phyloP scores from a whole-genome alignment of 1,284 basidiomycete genomes.

The Violaceomyces palustris region DNA sequence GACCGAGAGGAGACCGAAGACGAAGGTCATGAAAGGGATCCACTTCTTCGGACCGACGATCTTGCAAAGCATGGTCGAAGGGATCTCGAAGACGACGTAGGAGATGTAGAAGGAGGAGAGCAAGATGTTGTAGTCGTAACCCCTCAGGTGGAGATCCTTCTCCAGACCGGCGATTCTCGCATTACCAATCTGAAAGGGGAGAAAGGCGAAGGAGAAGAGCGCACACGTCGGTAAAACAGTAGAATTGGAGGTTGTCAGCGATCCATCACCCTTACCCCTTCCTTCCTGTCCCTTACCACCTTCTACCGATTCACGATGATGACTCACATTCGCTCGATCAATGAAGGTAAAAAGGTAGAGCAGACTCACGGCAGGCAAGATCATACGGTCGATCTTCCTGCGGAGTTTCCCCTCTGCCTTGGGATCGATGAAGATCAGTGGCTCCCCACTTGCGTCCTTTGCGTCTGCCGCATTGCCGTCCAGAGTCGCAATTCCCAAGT shows the following conservation, averaged over 20 bases:
- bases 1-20: slow-evolving; percentile 18
- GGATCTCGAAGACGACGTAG: slow-evolving; percentile 56
- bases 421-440: no score
- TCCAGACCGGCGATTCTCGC: slow-evolving; percentile 38
- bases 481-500: no score
- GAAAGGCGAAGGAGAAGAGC: neutral
- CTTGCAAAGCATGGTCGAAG: slow-evolving; percentile 62
- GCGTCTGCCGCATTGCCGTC: no score
- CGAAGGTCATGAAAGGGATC: slow-evolving; percentile 47
- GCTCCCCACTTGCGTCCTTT: no score
- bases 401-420: slow-evolving; percentile 15
- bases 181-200: slow-evolving; percentile 35
- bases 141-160: slow-evolving; percentile 23
- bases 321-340: no score
- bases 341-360: no score
- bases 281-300: no score
- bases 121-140: slow-evolving; percentile 41
- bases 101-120: slow-evolving; percentile 34
- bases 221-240: slow-evolving; percentile 12
- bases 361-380: no score
- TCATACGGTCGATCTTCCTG: slow-evolving; percentile 32
- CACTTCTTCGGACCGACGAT: slow-evolving; percentile 53
- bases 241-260: no score
- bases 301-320: no score
- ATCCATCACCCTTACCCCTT: no score